Conservation (phyloP, 371 early-diverging fungal species). For the Mucor circinelloides region DNA sequence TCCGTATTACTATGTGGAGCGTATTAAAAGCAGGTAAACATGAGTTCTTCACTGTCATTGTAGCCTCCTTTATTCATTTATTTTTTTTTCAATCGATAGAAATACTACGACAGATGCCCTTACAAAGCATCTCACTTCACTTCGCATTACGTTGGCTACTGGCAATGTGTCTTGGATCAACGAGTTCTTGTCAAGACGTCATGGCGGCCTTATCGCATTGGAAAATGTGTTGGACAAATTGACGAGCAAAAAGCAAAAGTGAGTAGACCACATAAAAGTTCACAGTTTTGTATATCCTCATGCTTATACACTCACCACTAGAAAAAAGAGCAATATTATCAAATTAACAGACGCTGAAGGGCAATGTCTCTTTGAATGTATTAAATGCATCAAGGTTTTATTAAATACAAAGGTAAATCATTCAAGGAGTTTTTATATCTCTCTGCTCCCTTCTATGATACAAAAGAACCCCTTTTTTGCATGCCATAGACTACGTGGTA, state of each 20-base stretch:
- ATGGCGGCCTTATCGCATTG: slow-evolving; percentile 53
- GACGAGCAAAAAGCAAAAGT: slow-evolving; percentile 50
- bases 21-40: slow-evolving; percentile 39
- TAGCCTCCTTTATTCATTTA: background rate
- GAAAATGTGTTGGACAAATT: slow-evolving; percentile 59
- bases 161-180: slow-evolving; percentile 62
- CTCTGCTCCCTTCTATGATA: background rate
- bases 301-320: background rate
- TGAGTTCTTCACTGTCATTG: too few species aligned
- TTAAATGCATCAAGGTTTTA: slow-evolving; percentile 59
- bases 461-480: background rate
- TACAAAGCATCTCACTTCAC: slow-evolving; percentile 54
- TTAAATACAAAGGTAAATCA: slow-evolving; percentile 60
- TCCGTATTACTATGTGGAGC: slow-evolving; percentile 48
- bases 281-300: background rate
- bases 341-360: slow-evolving; percentile 30
- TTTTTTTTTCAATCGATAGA: slow-evolving; percentile 28
- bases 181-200: slow-evolving; percentile 55
- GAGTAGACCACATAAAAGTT: background rate
- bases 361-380: slow-evolving; percentile 54
- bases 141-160: slow-evolving; percentile 52
- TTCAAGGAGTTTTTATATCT: background rate
- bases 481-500: background rate
- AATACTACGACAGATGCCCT: slow-evolving; percentile 43
- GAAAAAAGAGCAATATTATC: slow-evolving; percentile 16